These are phyloP conservation scores for Emmonsiellopsis sp. DNA, from an alignment of 2,329 filamentous ascomycete genomes.

Conservation along the genomic window DNA sequence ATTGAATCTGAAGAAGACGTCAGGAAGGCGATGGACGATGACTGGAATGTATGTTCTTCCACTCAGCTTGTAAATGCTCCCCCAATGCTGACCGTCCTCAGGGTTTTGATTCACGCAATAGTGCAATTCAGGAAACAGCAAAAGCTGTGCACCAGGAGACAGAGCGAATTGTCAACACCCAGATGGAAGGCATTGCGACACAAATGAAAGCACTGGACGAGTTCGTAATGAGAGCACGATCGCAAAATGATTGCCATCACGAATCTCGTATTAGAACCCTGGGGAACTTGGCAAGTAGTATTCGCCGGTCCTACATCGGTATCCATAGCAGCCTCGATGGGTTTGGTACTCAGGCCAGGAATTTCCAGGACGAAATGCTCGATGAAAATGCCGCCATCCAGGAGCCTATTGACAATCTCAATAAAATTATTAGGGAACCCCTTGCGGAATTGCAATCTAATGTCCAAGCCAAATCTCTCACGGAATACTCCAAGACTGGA, in stretches of 20 bases:
- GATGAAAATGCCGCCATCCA: slow-evolving; percentile 50
- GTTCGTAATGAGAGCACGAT: slow-evolving; percentile 72
- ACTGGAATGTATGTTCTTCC: slow-evolving; percentile 60
- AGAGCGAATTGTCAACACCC: slow-evolving; percentile 77
- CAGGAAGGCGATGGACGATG: slow-evolving; percentile 73
- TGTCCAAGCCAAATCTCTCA: slow-evolving; percentile 55
- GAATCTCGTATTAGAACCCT: slow-evolving; percentile 59
- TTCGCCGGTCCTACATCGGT: slow-evolving; percentile 62
- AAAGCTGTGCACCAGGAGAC: slow-evolving; percentile 86
- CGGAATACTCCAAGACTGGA: slow-evolving; percentile 78
- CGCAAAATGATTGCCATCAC: slow-evolving; percentile 71
- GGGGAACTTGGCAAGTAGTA: slow-evolving; percentile 54
- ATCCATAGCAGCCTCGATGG: slow-evolving; percentile 62
- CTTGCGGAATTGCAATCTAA: slow-evolving; percentile 61
- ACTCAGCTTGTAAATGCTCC: neutral
- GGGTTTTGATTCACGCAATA: slow-evolving; percentile 39
- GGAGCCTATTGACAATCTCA: slow-evolving; percentile 53
- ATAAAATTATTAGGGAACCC: slow-evolving; percentile 53
- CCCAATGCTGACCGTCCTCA: slow-evolving; percentile 3
- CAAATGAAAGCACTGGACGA: slow-evolving; percentile 87
- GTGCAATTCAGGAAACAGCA: slow-evolving; percentile 72
- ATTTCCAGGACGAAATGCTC: slow-evolving; percentile 59
- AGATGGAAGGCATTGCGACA: slow-evolving; percentile 75
- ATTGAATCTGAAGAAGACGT: slow-evolving; percentile 64
- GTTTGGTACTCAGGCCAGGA: slow-evolving; percentile 57